A percentile compares a stretch with the other conserved stretches of the same genome.
Conservation (phyloP, 257 asterid genomes). For the Fraxinus cuspidata region DNA sequence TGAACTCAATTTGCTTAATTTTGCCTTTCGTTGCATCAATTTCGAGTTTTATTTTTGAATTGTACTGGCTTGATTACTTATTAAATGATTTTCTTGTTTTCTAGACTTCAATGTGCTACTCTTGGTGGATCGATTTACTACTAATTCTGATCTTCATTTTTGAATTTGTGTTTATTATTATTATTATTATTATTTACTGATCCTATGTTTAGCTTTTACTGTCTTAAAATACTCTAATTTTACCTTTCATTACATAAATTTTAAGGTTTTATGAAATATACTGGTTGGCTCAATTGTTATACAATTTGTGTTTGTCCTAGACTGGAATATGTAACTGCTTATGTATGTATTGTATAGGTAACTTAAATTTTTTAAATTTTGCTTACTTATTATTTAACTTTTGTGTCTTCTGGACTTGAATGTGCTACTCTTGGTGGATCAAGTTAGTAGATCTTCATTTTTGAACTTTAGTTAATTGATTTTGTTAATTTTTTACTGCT, state of each 20-base stretch:
- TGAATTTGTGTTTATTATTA: not conserved
- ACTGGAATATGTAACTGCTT: not conserved
- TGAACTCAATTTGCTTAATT: too few relatives aligned
- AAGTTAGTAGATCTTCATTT: not conserved
- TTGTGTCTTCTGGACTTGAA: not conserved
- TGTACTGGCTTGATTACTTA: not conserved
- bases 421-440: not conserved
- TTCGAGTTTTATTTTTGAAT: too few relatives aligned
- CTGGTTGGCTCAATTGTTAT: not conserved
- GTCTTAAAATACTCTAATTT: too few relatives aligned
- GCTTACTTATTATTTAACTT: not conserved
- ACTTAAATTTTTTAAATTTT: not conserved
- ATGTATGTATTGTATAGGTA: too few relatives aligned
- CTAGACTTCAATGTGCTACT: constrained; percentile 11
- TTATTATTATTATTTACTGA: too few relatives aligned
- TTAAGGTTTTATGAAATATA: too few relatives aligned
- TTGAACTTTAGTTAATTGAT: not conserved
- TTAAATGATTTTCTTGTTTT: not conserved
- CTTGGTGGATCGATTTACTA: not conserved
- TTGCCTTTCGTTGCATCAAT: too few relatives aligned
- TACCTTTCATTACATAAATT: too few relatives aligned
- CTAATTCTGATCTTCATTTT: not conserved
- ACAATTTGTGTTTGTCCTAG: not conserved
- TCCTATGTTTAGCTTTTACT: too few relatives aligned
- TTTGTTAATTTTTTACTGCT: not conserved